Percentiles rank a stretch among this genome's conserved stretches.
phyloP scores from a whole-genome alignment of 2,329 filamentous ascomycete genomes.

The Ascocoryne sarcoides region DNA sequence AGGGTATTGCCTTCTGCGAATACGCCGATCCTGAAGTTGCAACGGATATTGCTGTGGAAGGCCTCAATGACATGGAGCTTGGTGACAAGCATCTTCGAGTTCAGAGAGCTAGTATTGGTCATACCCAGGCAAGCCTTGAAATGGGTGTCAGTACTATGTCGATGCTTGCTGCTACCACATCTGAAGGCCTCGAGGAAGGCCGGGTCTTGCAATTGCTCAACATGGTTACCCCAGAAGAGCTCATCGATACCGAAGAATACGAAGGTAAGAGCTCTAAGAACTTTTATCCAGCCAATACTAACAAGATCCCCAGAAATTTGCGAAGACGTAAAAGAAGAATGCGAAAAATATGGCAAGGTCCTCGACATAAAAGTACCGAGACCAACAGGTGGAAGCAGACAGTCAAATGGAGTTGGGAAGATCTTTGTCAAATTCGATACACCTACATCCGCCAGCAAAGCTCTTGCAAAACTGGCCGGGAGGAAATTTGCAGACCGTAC shows the following conservation, averaged over 20 bases:
- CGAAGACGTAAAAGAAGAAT: conserved; percentile 90
- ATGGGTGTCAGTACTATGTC: conserved; percentile 98
- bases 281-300: neutral
- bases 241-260: conserved; percentile 91
- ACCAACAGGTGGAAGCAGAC: conserved; percentile 71
- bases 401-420: conserved; percentile 87
- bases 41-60: conserved; percentile 82
- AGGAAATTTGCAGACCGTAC: conserved; percentile 95
- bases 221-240: conserved; percentile 95
- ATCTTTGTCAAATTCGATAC: conserved; percentile 93
- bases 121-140: conserved; percentile 85
- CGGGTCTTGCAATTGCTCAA: conserved; percentile 89
- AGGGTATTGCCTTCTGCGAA: conserved; percentile 97
- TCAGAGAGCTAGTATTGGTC: conserved; percentile 80
- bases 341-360: conserved; percentile 79
- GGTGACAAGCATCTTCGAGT: conserved; percentile 82
- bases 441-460: conserved; percentile 69
- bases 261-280: conserved; percentile 55
- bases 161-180: conserved; percentile 86
- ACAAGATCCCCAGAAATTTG: conserved; percentile 64
- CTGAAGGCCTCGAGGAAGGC: conserved; percentile 67
- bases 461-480: conserved; percentile 81
- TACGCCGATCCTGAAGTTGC: conserved; percentile 62
- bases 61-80: conserved; percentile 86
- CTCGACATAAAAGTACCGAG: conserved; percentile 88